These are phyloP conservation scores for Gossypium schwendimanii DNA, from an alignment of 441 rosid species.

Conservation along the genomic window DNA sequence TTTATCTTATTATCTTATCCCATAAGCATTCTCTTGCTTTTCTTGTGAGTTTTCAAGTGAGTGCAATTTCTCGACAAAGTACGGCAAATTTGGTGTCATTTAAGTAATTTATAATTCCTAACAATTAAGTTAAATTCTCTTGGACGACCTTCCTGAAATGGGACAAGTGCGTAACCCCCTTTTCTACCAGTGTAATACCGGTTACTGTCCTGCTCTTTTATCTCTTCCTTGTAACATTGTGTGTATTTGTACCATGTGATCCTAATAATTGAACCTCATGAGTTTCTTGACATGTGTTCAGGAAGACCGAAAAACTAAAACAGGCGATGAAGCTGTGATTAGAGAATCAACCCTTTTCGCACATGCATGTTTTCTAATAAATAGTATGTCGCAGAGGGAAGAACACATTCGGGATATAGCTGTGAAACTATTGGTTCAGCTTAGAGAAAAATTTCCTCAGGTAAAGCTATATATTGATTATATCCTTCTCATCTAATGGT, in stretches of 20 bases:
- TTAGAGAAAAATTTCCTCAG: slow-evolving; percentile 96
- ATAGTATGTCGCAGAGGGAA: slow-evolving; percentile 94
- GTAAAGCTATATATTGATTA: slow-evolving; percentile 27
- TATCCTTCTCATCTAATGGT: background rate
- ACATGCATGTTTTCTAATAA: slow-evolving; percentile 87
- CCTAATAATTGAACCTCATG: slow-evolving; percentile 14
- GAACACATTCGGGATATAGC: slow-evolving; percentile 86
- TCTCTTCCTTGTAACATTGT: background rate
- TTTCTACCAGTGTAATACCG: background rate
- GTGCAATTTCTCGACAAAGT: background rate
- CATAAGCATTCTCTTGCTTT: background rate
- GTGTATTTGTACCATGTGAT: background rate
- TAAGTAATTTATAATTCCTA: background rate
- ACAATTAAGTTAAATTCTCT: background rate
- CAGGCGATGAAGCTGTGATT: slow-evolving; percentile 71
- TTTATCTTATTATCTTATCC: background rate
- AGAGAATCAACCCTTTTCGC: slow-evolving; percentile 76
- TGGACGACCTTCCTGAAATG: background rate
- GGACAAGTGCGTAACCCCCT: background rate
- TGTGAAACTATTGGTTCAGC: slow-evolving; percentile 76
- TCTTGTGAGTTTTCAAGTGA: background rate
- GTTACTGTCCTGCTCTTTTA: background rate
- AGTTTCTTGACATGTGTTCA: slow-evolving; percentile 38
- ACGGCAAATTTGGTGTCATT: background rate
- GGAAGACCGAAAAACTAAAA: slow-evolving; percentile 77